Base-by-base conservation (phyloP, 2,329 filamentous ascomycete species). In the Sporothrix mexicana region DNA sequence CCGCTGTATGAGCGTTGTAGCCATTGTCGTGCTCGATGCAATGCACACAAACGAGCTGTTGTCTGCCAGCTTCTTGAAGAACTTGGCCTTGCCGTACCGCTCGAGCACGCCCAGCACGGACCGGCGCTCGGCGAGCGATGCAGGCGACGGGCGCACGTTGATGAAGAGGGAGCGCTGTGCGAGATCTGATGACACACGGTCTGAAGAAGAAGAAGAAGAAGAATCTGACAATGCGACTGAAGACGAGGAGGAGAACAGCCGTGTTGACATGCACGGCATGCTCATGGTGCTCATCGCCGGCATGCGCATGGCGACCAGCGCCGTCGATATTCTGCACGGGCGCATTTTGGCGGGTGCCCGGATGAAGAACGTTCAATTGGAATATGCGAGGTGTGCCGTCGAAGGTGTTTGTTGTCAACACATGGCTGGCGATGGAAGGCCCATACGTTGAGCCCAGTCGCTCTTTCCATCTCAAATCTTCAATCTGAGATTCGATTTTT, bases 81-180 rank as follows among this genome's bases (percentile, higher is more conserved):
- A 80, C 55, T 89, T 85, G 61, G 89, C 82, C 1, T 81, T 79
- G 72, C 84, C 85, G 75, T 85, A 81, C 71, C 82, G 81, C 79
- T 88, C 83, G 25, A 90, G 80, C 41, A 84, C 82, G 59, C 85
- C 84, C 47, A 90, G 80, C 23, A 90, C 82, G 8, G 87, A 86
- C 30, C 87, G 85, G 7, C 88, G 85, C 79, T 90, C 87, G 43
- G 83, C 82, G 75, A 90, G 85, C 64, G 75, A 85, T n/a, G 80
- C 77, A 12, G 88, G 88, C 13, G 83, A 77, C 15, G 88, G 88
- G n/a, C 80, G 78, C 23, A 88, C 87, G 51, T 82, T 83, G 74
- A 90, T 76, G 73, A 85, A 85, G 45, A 89, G 55, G 15, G 80
- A 78, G 13, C 80, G 75, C 64, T 74, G 74, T 1, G 70, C 23